Percentiles rank a stretch among this genome's conserved stretches.
Conservation (phyloP, 768 basidiomycete species). For the Russula sp. region DNA sequence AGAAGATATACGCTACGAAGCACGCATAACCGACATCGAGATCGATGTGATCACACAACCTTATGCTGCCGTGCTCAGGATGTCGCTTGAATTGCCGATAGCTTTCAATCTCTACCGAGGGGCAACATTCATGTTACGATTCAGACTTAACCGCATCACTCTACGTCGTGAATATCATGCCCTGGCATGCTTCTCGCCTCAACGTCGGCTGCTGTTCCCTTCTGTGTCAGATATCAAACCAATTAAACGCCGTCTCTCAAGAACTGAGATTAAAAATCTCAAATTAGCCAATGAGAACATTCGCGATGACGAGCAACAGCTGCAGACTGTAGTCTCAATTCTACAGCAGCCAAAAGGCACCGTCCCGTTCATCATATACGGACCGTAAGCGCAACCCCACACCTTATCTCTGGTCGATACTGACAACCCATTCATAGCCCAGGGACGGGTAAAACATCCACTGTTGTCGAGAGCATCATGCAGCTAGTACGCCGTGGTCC, state of each 20-base stretch:
- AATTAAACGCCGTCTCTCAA: slow-evolving; percentile 16
- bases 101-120: too few species aligned
- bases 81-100: too few species aligned
- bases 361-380: slow-evolving; percentile 54
- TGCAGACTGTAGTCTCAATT: slow-evolving; percentile 43
- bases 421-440: slow-evolving; percentile 28
- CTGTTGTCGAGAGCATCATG: slow-evolving; percentile 34
- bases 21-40: not conserved
- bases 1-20: slow-evolving; percentile 9
- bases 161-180: slow-evolving; percentile 59
- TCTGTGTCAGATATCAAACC: slow-evolving; percentile 28
- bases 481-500: slow-evolving; percentile 30
- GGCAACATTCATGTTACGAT: too few species aligned
- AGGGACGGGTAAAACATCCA: slow-evolving; percentile 38
- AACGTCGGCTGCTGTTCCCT: slow-evolving; percentile 50
- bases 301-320: slow-evolving; percentile 41
- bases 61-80: too few species aligned
- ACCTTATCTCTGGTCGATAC: too few species aligned
- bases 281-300: slow-evolving; percentile 37
- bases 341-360: slow-evolving; percentile 39
- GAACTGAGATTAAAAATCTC: slow-evolving; percentile 3
- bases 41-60: too few species aligned
- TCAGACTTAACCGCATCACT: slow-evolving; percentile 45
- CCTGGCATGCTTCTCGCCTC: slow-evolving; percentile 37
- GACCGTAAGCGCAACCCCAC: slow-evolving; percentile 42